Evolutionary conservation across 139 green algal genomes (phyloP).

Genomic region (Dunaliella primolecta): DNA sequence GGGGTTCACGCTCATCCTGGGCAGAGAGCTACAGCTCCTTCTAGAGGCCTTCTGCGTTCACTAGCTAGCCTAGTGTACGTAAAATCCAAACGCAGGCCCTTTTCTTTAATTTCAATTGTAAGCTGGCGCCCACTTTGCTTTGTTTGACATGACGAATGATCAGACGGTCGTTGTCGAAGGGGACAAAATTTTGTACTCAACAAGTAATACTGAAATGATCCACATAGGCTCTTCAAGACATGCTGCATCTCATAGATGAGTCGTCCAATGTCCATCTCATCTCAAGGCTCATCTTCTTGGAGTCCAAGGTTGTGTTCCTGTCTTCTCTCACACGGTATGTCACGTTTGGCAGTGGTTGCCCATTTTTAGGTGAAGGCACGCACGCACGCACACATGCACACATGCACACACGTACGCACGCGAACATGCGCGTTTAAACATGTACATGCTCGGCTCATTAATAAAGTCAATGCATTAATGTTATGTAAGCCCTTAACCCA

Average conservation of each 20-base stretch:
- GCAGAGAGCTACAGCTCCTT: not conserved
- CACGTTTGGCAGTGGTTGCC: not conserved
- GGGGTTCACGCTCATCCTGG: conserved; percentile 8
- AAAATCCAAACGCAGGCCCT: not conserved
- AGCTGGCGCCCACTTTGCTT: not conserved
- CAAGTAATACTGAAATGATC: not conserved
- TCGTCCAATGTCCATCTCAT: not conserved
- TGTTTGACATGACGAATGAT: not conserved
- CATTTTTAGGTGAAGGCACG: not conserved
- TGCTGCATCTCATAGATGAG: not conserved
- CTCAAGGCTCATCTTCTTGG: not conserved
- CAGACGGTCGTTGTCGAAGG: not conserved
- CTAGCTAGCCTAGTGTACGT: not conserved
- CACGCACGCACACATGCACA: not conserved
- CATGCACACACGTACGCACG: not conserved
- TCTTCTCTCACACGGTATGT: not conserved
- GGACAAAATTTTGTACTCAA: not conserved
- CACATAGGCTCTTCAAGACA: not conserved
- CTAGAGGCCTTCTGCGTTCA: not conserved
- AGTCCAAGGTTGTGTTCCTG: not conserved
- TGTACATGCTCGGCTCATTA: not conserved
- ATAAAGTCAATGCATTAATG: too few relatives aligned
- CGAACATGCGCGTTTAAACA: not conserved
- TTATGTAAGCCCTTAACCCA: too few relatives aligned
- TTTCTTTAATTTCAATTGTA: not conserved